Percentiles rank a stretch among this genome's conserved stretches.
These are phyloP conservation scores for Penicillium thymicola DNA, from an alignment of 2,329 filamentous ascomycete species.

Conservation along the genomic window DNA sequence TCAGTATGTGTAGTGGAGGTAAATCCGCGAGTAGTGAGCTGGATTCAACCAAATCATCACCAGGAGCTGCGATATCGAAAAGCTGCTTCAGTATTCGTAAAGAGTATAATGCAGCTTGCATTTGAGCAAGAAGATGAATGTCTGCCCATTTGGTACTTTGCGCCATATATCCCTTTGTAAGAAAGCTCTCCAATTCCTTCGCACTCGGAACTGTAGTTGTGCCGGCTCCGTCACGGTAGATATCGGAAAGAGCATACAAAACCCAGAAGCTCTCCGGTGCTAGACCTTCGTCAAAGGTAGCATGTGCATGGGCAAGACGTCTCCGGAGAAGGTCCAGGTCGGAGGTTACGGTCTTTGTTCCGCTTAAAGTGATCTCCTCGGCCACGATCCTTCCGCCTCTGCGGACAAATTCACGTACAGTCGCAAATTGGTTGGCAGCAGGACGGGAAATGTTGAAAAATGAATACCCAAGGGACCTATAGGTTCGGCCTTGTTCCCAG, in stretches of 20 bases:
- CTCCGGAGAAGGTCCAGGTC: constrained; percentile 20
- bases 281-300: constrained; percentile 8
- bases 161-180: constrained; percentile 28
- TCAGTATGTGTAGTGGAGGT: constrained; percentile 32
- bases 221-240: constrained; percentile 21
- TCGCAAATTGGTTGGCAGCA: constrained; percentile 16
- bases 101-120: constrained; percentile 61
- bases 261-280: constrained; percentile 30
- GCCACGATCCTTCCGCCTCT: constrained; percentile 36
- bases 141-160: constrained; percentile 53
- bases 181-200: constrained; percentile 26
- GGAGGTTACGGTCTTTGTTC: constrained; percentile 16
- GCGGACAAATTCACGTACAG: constrained; percentile 36
- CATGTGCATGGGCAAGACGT: constrained; percentile 22
- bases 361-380: constrained; percentile 26
- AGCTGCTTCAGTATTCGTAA: constrained; percentile 59
- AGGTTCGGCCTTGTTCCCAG: constrained; percentile 53
- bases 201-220: constrained; percentile 14
- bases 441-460: constrained; percentile 43
- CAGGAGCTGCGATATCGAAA: constrained; percentile 34
- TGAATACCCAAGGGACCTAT: constrained; percentile 57
- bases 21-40: constrained; percentile 24
- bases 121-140: constrained; percentile 60
- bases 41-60: constrained; percentile 10
- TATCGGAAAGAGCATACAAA: constrained; percentile 34